These are phyloP conservation scores for Dittrichia graveolens DNA, from an alignment of 129 eudicot species.

Conservation along the genomic window DNA sequence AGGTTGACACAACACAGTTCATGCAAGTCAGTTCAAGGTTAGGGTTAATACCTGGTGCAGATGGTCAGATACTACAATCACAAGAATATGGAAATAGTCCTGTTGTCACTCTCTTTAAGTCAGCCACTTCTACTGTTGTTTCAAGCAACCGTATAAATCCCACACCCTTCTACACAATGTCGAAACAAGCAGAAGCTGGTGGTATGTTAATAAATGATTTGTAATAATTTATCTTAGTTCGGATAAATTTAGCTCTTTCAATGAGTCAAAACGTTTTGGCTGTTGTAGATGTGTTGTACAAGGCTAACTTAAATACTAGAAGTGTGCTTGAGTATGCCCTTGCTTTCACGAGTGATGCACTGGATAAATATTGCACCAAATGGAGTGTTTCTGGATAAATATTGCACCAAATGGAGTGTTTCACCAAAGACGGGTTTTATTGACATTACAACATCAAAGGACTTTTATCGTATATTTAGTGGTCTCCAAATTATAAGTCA, in stretches of 20 bases:
- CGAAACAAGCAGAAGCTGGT: constrained; percentile 98
- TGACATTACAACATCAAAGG: constrained; percentile 96
- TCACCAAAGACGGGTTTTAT: constrained; percentile 91
- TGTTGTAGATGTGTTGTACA: constrained; percentile 78
- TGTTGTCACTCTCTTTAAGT: constrained; percentile 77
- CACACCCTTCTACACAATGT: constrained; percentile 66
- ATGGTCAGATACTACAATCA: constrained; percentile 76
- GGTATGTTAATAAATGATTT: constrained; percentile 38
- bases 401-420: constrained; percentile 95
- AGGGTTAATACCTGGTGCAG: constrained; percentile 85
- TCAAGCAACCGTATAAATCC: constrained; percentile 69
- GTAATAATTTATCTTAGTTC: constrained; percentile 1
- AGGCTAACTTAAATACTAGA: constrained; percentile 90
- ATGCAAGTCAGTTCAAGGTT: constrained; percentile 97
- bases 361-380: constrained; percentile 88
- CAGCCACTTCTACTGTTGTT: constrained; percentile 62
- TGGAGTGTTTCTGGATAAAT: too few relatives aligned
- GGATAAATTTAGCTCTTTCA: background rate
- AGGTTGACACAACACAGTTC: constrained; percentile 86
- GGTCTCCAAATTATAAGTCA: constrained; percentile 93
- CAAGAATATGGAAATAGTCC: constrained; percentile 88
- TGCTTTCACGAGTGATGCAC: constrained; percentile 96
- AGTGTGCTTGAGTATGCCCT: constrained; percentile 95
- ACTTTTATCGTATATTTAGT: constrained; percentile 90
- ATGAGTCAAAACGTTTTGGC: background rate